Evolutionary conservation across 352 stramenopile genomes (phyloP), one percentile per base, ranked within the genome.

Genomic region (Pythium myriotylum): DNA sequence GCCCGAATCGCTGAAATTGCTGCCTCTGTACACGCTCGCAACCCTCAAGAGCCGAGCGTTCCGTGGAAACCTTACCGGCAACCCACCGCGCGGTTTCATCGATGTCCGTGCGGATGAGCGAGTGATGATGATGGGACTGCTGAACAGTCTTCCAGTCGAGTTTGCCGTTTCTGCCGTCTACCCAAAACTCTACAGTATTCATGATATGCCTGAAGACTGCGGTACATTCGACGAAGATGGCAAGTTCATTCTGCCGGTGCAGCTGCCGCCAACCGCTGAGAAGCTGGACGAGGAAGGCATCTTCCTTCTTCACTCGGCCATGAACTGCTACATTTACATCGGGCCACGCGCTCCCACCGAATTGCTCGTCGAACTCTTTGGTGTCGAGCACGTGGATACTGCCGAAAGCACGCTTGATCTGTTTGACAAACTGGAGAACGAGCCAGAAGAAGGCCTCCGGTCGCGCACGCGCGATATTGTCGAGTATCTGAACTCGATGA

Each of bases 311-410:
- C 88, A 97, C 67, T 91, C 80, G 39, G 83, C 84, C 22, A 93
- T 92, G 72, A 88, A 78, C 70, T 89, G 89, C 56, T 93, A 94
- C 70, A 76, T 97, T 42, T 96, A 96, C 74, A 85, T 97, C 60
- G 87, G 87, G 1, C 81, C 81, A 13, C 85, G 85, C 48, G 86
- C 69, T 7, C 72, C 77, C 20, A 65, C 68, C n/a, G 84, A 90
- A 43, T 65, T 95, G 46, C 69, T 95, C 46, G 54, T 87, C 22
- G 84, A 94, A 35, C 70, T 97, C n/a, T 95, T 96, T 54, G 87
- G 84, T 27, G 72, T 89, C 32, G 81, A 91, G 37, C 81, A 91
- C 62, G 84, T 86, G 9, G 88, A 94, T 57, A 92, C 79, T 46
- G 71, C 81, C 10, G 85, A 91, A 56, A 79, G 70, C 33, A 91